Evolutionary conservation across 768 basidiomycete species (phyloP), one percentile per base, ranked within the genome.

Genomic region (Collybia sp.): DNA sequence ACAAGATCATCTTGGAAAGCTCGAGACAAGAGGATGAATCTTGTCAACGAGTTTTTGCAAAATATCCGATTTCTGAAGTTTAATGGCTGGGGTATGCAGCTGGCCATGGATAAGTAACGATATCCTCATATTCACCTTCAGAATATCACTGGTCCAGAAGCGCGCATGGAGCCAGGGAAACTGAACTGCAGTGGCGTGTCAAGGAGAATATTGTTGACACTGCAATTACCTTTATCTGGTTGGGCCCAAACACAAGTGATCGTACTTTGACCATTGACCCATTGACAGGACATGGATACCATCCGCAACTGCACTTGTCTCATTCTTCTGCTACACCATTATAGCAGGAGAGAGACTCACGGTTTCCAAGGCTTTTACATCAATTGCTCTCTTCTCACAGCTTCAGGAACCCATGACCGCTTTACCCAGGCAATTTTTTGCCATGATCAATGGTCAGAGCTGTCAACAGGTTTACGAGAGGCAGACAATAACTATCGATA

Each of bases 311-410:
- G 79, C 83, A 10, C 67, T 85, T 10, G 65, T 68, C 3, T 73
- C 82, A 2, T 87, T 85, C 59, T 64, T 82, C 35, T 82, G 75
- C 54, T 87, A 82, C 53, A 85, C 88, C 6, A 63, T 85, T 16
- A 67, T 88, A 36, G 85, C 80, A 5, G 72, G 75, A 12, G 60
- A 86, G 50, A 73, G 70, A 17, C 62, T 92, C 15, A 90, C 88
- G 0, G 85, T 91, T 3, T 82, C 86, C 0, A 83, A 83, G 50
- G 89, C 88, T 0, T 92, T 92, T 65, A 88, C 88, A 0, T 76
- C 88, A 0, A 75, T 92, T 16, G 82, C 87, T 1, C 67, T 91
- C 15, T 91, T 93, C 64, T 71, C 79, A 1, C 79, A 85, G 59
- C 66, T 91, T 3, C 82, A 85, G 52, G 73, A 70, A 20, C 80